Base-by-base conservation (phyloP, 164 flowering plant genomes). In the Berberis vulgaris region DNA sequence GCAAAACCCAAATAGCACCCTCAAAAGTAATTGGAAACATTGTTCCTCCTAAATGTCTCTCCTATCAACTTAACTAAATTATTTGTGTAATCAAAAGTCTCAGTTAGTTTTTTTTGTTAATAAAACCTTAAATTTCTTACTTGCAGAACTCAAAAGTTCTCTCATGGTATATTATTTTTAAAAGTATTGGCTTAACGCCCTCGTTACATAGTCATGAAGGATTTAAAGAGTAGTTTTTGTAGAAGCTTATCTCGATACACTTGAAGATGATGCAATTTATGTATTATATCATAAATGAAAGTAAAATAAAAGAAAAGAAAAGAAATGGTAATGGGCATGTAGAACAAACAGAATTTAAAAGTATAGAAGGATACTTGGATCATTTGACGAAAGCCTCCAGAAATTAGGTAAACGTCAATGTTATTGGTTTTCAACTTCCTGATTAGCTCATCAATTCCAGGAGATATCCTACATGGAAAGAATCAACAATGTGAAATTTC, bases 351-450 rank as follows among this genome's bases (percentile, higher is more conserved):
- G n/a, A 7, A 52, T 10, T 10, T 4, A 41, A 42, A 41, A 4
- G 45, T 7, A 57, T 11, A 57, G 62, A 12, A 49, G 41, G 79
- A 64, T 86, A 95, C 97, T 63, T 91, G 77, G 75, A 95, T 95
- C 97, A 95, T 95, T 77, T 95, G 99, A 60, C 97, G 91, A 64
- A 95, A 91, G 66, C 99, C 99, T 73, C 99, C 99, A 57, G 99
- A 95, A 62, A 95, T 70, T 65, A 91, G 73, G 77, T 89, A 89
- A 42, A 91, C 91, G 61, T 76, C 70, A 6, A 61, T 83, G 43
- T 79, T 76, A 11, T 76, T 81, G 38, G 84, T 83, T 72, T 82
- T 84, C 64, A 95, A 83, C 79, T 83, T 91, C 78, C 79, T 78
- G 57, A 95, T 77, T 70, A 95, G 73, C 47, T 81, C 83, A 66